Base-by-base conservation (phyloP, 805 yeast species). In the Jamesozyma rosinii region DNA sequence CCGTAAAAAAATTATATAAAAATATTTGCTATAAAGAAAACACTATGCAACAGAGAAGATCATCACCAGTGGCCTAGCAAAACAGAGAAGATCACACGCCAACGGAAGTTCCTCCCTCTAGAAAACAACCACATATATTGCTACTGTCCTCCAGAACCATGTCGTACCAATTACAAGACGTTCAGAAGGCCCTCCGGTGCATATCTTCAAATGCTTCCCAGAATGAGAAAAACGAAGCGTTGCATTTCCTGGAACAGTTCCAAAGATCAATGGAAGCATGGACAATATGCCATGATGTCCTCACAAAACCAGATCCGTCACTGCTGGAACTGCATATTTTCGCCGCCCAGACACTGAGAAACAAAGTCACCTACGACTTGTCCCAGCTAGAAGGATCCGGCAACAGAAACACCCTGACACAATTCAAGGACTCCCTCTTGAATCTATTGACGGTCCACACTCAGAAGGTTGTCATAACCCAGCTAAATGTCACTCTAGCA, bases 281-380 rank as follows among this genome's bases (percentile, higher is more conserved):
- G 98, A 69, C 72, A 26, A 56, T 77, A 1, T 71, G 80, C 30
- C 82, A 81, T 55, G 68, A 71, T 38, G 70, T 83, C 1, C 69
- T 88, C 13, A 49, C 47, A 14, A 47, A 58, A 3, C 41, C 54
- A 9, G 51, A 61, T 17, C 53, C 62, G 5, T 50, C 50, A 26
- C 64, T 76, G 3, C 49, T 77, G 36, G 85, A 82, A 56, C 65
- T 83, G 40, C 79, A 79, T 54, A 69, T 92, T 54, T 92, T 94
- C 67, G 82, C 90, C 14, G 83, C 97, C 0, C 98, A 94, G 61
- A 92, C 98, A 0, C 66, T 92, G 48, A 71, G 96, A 48, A 80
- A 89, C 36, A 89, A 75, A 54, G 75, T 87, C 41, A 83, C 84
- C 11, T 89, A 85, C 61, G 97, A 92, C 63, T 68, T 90, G 50